These are phyloP conservation scores for Fennellomyces sp. DNA, from an alignment of 371 early-diverging fungal species.

Conservation along the genomic window DNA sequence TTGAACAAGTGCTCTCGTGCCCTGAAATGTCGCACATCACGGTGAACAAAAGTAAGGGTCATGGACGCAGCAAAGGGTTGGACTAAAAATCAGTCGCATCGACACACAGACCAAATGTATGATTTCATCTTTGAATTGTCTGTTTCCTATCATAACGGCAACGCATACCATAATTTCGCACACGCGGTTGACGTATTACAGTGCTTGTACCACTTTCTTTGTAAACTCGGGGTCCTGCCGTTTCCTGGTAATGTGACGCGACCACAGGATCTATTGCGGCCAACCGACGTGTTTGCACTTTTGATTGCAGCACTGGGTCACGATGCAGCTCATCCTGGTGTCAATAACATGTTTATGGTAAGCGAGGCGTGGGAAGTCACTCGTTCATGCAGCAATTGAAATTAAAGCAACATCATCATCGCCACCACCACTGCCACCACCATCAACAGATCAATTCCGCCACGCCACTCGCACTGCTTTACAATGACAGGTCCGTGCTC, in stretches of 20 bases:
- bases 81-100: neutral
- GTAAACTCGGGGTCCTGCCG: conserved; percentile 57
- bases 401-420: neutral
- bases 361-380: neutral
- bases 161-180: conserved; percentile 85
- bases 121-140: conserved; percentile 63
- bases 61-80: neutral
- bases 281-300: conserved; percentile 71
- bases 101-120: conserved; percentile 50
- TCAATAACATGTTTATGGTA: conserved; percentile 81
- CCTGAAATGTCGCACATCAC: conserved; percentile 57
- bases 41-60: conserved; percentile 51
- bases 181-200: conserved; percentile 91
- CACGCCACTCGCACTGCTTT: conserved; percentile 83
- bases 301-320: conserved; percentile 82
- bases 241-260: neutral
- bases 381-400: too few species aligned
- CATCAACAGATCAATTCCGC: conserved; percentile 60
- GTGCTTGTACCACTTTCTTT: conserved; percentile 72
- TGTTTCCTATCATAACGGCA: conserved; percentile 70
- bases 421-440: neutral
- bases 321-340: conserved; percentile 86
- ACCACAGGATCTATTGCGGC: conserved; percentile 49
- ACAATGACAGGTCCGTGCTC: conserved; percentile 90
- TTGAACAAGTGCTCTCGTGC: conserved; percentile 61